Base-by-base conservation (phyloP, 768 basidiomycete genomes). In the Auricularia auricula-judae region DNA sequence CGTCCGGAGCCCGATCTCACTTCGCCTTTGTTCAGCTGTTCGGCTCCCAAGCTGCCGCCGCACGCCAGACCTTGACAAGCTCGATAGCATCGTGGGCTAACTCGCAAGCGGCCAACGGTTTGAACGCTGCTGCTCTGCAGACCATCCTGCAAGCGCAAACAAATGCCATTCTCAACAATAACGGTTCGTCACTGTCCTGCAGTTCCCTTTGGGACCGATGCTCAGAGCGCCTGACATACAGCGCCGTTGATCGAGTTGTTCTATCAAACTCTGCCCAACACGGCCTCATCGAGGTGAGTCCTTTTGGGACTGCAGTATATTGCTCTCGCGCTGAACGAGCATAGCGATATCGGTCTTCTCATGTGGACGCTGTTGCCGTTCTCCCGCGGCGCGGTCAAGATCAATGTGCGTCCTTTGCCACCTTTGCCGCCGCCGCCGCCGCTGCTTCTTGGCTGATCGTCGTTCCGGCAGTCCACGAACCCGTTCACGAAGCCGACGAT, bases 311-410 rank as follows among this genome's bases (percentile, higher is more conserved):
- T 35, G 3, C 34, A 65, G 10, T 34, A 47, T 47, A 2, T 29
- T 29, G 29, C 29, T 29, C 29, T 18, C 8, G 0, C 3, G 1
- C 42, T 53, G n/a, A 44, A 3, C 29, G 18, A 3, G n/a, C 29
- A 16, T 42, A 81, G 80, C 61, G 76, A 72, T 8, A 65, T 83
- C 16, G 82, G 82, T 1, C 77, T 84, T 61, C 74, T 76, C 64
- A 76, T 79, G 72, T 85, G 84, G 83, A 77, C 78, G 63, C 75
- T 85, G 18, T 75, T 85, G 3, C 83, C 83, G 1, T 84, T 84
- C 73, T 80, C 80, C 70, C 72, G 83, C 33, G 84, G 84, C 5
- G 76, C 69, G n/a, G 79, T 84, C 35, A 74, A 73, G 61, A 79
- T 83, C 67, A 78, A 72, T 5, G 81, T 82, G 42, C 39, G 72